Evolutionary conservation across 2,329 filamentous ascomycete genomes (phyloP), one percentile per base, ranked within the genome.

Genomic region (Eutypa lata): DNA sequence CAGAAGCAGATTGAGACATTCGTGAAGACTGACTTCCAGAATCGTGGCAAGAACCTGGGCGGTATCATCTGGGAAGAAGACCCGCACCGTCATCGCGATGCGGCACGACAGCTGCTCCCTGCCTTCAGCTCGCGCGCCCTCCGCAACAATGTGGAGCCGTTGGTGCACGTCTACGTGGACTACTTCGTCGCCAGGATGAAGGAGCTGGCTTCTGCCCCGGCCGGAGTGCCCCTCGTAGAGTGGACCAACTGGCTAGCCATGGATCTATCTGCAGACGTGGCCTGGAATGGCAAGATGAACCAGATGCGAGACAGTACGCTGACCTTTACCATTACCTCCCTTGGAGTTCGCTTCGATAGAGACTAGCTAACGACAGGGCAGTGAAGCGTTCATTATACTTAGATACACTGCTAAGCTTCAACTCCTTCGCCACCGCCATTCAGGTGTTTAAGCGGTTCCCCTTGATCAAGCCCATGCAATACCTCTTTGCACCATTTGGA

Each of bases 61-160:
- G 62, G 60, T 2, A 24, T 65, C 5, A 52, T 57, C 3, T 63
- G 58, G 57, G 64, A 66, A 26, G 37, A 55, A 24, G 58, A 65
- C 18, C 62, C 62, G 6, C 42, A 47, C 1, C 50, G 48, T 7
- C 64, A 61, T 40, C 59, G 54, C 7, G 52, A 53, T 18, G 56
- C 64, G 2, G 53, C 61, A 2, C 50, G 57, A 33, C 54, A 60
- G 50, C 22, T 65, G 2, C 42, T 56, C 1, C 62, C 64, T 7
- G 63, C 60, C 3, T 65, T 66, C 28, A 64, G 61, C 31, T 43
- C n/a, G 1, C 45, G 54, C 5, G 7, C 33, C 48, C 1, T 57
- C n/a, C n/a, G n/a, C n/a, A n/a, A n/a, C n/a, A n/a, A n/a, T n/a
- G n/a, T 57, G 26, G 58, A 63, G 50, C 54, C 61, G 1, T 10